phyloP scores from a whole-genome alignment of 1,284 basidiomycete genomes.

The Thecaphora frezii region DNA sequence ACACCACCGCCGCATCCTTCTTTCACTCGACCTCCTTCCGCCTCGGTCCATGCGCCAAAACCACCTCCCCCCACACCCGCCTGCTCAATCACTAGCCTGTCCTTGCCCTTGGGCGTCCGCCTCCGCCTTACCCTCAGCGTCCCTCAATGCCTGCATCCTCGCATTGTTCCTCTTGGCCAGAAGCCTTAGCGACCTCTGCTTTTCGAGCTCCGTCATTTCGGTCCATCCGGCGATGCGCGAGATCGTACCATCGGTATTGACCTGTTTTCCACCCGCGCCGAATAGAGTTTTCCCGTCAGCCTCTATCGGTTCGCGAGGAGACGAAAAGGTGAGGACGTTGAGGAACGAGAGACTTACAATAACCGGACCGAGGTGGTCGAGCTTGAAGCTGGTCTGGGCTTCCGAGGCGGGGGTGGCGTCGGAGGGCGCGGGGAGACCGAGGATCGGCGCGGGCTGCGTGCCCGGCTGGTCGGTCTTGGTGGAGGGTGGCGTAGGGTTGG shows the following conservation, averaged over 20 bases:
- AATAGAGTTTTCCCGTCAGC: no score
- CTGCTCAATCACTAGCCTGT: neutral
- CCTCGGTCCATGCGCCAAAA: no score
- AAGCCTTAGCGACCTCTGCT: constrained; percentile 36
- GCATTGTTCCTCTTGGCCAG: constrained; percentile 45
- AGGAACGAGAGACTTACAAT: constrained; percentile 13
- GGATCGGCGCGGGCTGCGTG: constrained; percentile 2
- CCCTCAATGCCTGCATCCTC: constrained; percentile 23
- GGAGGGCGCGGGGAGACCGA: constrained; percentile 29
- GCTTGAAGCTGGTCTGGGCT: constrained; percentile 32
- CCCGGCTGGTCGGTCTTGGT: neutral
- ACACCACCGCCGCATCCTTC: no score
- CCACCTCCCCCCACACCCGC: no score
- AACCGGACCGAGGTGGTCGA: constrained; percentile 48
- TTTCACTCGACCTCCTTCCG: no score
- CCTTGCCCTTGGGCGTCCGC: neutral
- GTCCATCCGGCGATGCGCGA: constrained; percentile 48
- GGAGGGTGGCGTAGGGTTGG: no score
- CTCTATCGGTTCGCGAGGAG: no score
- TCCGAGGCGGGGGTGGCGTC: constrained; percentile 10
- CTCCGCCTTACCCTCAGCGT: neutral
- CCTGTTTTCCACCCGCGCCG: neutral
- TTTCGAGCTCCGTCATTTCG: constrained; percentile 37
- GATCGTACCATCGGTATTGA: constrained; percentile 50
- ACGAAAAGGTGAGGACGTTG: neutral